A percentile compares a stretch with the other conserved stretches of the same genome.
Evolutionary conservation across 306 rosid genomes (phyloP).

Genomic region (Begonia loranthoides): DNA sequence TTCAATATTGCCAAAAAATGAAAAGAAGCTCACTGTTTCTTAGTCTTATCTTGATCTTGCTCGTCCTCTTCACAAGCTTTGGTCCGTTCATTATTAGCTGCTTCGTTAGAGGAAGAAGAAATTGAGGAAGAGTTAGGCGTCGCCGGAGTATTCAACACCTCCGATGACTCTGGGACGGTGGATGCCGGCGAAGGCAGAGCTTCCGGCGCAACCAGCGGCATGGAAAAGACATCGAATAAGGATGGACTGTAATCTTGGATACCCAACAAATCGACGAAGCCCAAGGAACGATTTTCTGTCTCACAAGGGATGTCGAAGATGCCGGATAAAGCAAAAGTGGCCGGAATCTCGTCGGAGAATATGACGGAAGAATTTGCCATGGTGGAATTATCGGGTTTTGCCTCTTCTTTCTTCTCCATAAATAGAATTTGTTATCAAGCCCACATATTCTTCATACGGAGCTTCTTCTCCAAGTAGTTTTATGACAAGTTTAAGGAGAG

Average conservation of each 20-base stretch:
- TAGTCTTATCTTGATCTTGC: conserved; percentile 40
- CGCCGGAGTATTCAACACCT: conserved; percentile 52
- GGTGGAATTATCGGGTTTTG: conserved; percentile 14
- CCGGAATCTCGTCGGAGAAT: conserved; percentile 42
- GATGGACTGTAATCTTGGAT: conserved; percentile 19
- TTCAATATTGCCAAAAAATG: neutral
- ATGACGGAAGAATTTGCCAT: conserved; percentile 28
- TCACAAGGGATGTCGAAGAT: conserved; percentile 41
- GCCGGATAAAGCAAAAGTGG: conserved; percentile 17
- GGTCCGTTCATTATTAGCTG: conserved; percentile 12
- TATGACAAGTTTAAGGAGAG: conserved; percentile 9
- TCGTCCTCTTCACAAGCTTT: conserved; percentile 17
- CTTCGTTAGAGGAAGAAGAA: conserved; percentile 60
- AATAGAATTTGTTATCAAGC: conserved; percentile 1
- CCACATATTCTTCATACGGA: conserved; percentile 36
- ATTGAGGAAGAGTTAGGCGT: conserved; percentile 55
- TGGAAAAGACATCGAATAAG: conserved; percentile 34
- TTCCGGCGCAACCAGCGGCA: neutral
- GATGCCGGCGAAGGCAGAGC: conserved; percentile 26
- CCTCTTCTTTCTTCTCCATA: conserved; percentile 40
- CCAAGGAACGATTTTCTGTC: conserved; percentile 14
- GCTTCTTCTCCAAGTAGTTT: conserved; percentile 24
- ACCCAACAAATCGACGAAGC: conserved; percentile 34
- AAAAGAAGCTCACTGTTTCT: conserved; percentile 42
- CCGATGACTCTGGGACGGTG: conserved; percentile 38